Evolutionary conservation across 768 basidiomycete species (phyloP).

Genomic region (Mrakia hoshinonis): DNA sequence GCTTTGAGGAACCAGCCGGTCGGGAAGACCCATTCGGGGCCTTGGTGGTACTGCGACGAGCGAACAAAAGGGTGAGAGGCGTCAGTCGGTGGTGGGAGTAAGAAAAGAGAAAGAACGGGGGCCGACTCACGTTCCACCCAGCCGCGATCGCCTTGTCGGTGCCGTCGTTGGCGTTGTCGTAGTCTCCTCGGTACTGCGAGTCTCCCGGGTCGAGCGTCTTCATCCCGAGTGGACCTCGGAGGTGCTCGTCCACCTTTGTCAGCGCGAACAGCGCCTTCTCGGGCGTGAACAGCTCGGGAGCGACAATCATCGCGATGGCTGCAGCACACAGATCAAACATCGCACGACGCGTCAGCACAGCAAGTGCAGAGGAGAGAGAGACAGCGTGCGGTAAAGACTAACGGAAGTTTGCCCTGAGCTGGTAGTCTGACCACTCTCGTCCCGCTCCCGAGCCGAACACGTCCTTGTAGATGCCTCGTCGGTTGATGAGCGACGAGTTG

Average conservation of each 20-base stretch:
- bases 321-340: no score
- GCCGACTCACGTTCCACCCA: constrained; percentile 91
- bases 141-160: constrained; percentile 76
- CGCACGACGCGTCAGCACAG: no score
- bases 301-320: constrained; percentile 88
- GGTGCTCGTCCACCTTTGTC: constrained; percentile 64
- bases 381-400: neutral
- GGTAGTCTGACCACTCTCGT: constrained; percentile 95
- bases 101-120: neutral
- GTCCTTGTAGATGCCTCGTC: constrained; percentile 97
- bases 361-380: neutral
- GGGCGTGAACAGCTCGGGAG: constrained; percentile 84
- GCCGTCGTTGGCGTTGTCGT: constrained; percentile 90
- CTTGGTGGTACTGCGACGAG: constrained; percentile 47
- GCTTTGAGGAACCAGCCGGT: constrained; percentile 91
- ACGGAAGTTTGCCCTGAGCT: constrained; percentile 74
- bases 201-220: constrained; percentile 86
- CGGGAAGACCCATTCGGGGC: constrained; percentile 93
- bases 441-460: constrained; percentile 80
- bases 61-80: neutral
- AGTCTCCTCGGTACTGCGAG: constrained; percentile 76
- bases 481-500: constrained; percentile 62
- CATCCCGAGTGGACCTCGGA: constrained; percentile 89
- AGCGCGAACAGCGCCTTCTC: constrained; percentile 70
- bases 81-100: no score